Evolutionary conservation across 78 protist genomes (phyloP), one percentile per base, ranked within the genome.

Genomic region (Dictyostelium capitatum): DNA sequence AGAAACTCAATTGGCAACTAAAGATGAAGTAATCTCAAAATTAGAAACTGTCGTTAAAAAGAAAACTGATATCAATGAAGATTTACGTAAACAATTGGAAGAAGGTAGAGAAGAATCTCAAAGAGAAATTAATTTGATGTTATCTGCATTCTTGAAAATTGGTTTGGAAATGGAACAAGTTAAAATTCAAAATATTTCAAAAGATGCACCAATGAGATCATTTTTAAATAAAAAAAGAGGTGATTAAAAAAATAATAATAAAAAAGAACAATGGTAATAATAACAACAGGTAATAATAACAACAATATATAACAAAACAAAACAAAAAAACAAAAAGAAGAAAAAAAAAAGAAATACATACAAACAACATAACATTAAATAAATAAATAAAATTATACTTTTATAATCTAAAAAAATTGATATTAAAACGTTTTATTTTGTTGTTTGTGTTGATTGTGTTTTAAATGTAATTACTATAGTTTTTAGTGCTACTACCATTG

Each of bases 191-290:
- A 37, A 87, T 46, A 73, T 30, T 19, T 20, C 47, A 28, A 46
- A 15, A 28, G 11, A 19, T 15, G 64, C 20, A 23, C 84, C 77
- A 48, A 83, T 84, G 65, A 87, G 93, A 87, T 23, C 93, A 12
- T 87, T 62, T 65, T 87, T 87, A 77, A 87, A 87, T 62, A 87
- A 87, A 51, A 87, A 87, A 43, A 56, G 93, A 87, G 75, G 50
- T 64, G 84, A 74, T 64, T 83, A 51, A 70, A 72, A n/a, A 54
- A 28, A 54, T 54, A 54, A 25, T 7, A 77, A 32, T 56, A 78
- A 48, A 2, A 6, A 50, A 28, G 15, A 17, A 73, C n/a, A 37
- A 47, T 46, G 46, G 20, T 43, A 46, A 72, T 19, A 43, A 28
- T 72, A 46, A n/a, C 43, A 73, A 43, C 9, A 47, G 20, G 46